Conservation (phyloP, 2,329 filamentous ascomycete genomes). For the Pestalotiopsis sp. region DNA sequence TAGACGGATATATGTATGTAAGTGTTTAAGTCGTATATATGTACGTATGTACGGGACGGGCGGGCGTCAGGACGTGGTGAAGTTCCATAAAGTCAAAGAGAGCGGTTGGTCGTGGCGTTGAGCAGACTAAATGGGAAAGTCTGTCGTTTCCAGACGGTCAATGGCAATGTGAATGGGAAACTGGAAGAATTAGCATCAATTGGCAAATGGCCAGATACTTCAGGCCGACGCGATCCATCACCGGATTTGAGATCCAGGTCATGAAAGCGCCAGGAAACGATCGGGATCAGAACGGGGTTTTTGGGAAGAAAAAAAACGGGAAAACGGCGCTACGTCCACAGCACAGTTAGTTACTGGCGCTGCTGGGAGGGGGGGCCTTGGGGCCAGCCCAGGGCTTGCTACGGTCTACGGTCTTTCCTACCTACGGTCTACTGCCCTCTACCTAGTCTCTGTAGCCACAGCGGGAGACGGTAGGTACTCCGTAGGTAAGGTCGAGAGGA, state of each 20-base stretch:
- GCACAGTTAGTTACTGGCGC: background rate
- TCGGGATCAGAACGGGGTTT: conserved; percentile 11
- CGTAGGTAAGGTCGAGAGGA: background rate
- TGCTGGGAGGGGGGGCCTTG: background rate
- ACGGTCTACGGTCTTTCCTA: too few species aligned
- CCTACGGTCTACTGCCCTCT: too few species aligned
- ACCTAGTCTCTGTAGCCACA: background rate
- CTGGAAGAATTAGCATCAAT: conserved; percentile 19
- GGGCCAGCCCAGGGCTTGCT: too few species aligned
- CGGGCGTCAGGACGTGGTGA: conserved; percentile 19
- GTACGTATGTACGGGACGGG: conserved; percentile 14
- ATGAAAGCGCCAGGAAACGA: conserved; percentile 5
- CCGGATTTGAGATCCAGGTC: conserved; percentile 18
- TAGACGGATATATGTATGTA: conserved; percentile 11
- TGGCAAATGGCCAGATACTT: background rate
- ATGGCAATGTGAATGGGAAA: conserved; percentile 38
- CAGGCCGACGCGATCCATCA: conserved; percentile 12
- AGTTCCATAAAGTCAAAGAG: background rate
- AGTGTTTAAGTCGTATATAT: background rate
- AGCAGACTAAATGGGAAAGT: conserved; percentile 26
- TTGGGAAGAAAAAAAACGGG: background rate
- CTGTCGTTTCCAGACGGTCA: conserved; percentile 26
- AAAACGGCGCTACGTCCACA: background rate
- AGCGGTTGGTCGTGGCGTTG: conserved; percentile 26
- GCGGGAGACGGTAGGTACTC: background rate